Conservation (phyloP, 2,329 filamentous ascomycete genomes). For the Penicillium sp. region DNA sequence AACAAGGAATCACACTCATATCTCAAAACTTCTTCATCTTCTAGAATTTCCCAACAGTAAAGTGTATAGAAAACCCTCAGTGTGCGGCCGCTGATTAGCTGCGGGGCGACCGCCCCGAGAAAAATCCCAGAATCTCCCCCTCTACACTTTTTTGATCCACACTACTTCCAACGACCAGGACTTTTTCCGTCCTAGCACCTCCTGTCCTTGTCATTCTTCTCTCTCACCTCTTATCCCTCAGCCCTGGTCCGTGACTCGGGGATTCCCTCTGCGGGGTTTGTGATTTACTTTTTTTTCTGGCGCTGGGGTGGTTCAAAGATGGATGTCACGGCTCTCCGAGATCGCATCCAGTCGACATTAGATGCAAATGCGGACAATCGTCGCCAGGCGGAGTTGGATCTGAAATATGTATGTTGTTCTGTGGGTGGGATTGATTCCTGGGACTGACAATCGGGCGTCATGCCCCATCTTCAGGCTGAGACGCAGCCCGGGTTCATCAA, state of each 20-base stretch:
- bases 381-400: slow-evolving; percentile 58
- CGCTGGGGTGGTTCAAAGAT: slow-evolving; percentile 43
- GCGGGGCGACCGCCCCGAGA: slow-evolving; percentile 24
- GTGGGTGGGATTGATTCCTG: slow-evolving; percentile 11
- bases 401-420: slow-evolving; percentile 53
- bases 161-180: slow-evolving; percentile 11
- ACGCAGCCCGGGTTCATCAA: slow-evolving; percentile 84
- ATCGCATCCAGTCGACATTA: slow-evolving; percentile 59
- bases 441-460: slow-evolving; percentile 13
- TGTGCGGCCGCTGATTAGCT: slow-evolving; percentile 28
- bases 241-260: slow-evolving; percentile 18
- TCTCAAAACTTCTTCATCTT: no score
- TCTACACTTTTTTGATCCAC: slow-evolving; percentile 21
- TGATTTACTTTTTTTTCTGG: slow-evolving; percentile 26
- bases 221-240: slow-evolving; percentile 10
- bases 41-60: no score
- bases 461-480: slow-evolving; percentile 62
- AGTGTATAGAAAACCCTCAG: slow-evolving; percentile 17
- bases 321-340: slow-evolving; percentile 57
- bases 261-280: slow-evolving; percentile 19
- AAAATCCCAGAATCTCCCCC: slow-evolving; percentile 24
- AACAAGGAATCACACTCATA: no score
- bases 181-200: slow-evolving; percentile 10
- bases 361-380: slow-evolving; percentile 57
- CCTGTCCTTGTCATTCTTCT: slow-evolving; percentile 1